Percentiles rank a stretch among this genome's conserved stretches.
Conservation (phyloP, 805 yeast species). For the Wickerhamiella hasegawae region DNA sequence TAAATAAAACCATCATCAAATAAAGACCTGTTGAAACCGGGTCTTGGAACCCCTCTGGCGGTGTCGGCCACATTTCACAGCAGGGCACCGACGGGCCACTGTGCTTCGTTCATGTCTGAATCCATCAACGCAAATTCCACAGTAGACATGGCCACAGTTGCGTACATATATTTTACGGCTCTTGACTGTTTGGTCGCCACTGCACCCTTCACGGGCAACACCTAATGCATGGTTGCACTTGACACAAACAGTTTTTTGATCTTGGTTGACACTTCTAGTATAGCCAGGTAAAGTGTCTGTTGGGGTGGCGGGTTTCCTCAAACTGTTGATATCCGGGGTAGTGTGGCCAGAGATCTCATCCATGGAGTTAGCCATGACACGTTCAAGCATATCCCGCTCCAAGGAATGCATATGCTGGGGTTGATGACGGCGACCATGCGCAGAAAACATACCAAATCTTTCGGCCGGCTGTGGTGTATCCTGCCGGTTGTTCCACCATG, state of each 20-base stretch:
- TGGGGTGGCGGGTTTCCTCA: slow-evolving; percentile 1
- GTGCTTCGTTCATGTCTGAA: slow-evolving; percentile 12
- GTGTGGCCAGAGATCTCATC: slow-evolving; percentile 1
- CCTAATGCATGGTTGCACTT: slow-evolving; percentile 64
- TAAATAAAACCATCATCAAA: neutral
- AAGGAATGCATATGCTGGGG: neutral
- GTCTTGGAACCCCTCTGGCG: neutral
- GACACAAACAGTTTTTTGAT: slow-evolving; percentile 36
- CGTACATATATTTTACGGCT: slow-evolving; percentile 35
- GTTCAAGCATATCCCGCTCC: neutral
- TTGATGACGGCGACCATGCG: too few species aligned
- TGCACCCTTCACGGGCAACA: slow-evolving; percentile 17
- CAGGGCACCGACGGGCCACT: neutral
- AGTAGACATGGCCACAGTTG: slow-evolving; percentile 69
- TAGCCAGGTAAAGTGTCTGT: slow-evolving; percentile 9
- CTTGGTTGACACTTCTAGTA: slow-evolving; percentile 20
- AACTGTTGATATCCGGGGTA: neutral
- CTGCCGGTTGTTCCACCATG: too few species aligned
- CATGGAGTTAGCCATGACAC: neutral
- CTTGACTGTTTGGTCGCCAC: slow-evolving; percentile 1
- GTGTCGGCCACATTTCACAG: neutral
- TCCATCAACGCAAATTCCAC: slow-evolving; percentile 72
- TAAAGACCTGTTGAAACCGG: neutral
- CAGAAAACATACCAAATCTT: too few species aligned
- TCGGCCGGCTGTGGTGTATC: too few species aligned